Evolutionary conservation across 2,329 filamentous ascomycete species (phyloP), one percentile per base, ranked within the genome.

Genomic region (Colletotrichum melonis): DNA sequence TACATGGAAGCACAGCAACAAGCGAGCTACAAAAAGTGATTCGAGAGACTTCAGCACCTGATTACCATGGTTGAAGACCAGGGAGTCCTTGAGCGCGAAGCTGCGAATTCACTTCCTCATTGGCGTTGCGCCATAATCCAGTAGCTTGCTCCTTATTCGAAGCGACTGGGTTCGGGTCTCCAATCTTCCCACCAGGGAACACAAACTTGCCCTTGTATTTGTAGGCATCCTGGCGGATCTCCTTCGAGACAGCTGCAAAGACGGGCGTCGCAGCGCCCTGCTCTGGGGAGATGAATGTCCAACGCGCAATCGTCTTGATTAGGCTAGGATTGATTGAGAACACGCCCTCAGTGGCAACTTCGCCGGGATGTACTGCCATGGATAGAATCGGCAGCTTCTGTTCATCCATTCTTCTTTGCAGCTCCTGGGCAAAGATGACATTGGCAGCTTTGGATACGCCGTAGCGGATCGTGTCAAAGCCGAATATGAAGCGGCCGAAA

Each of bases 391-490:
- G 57, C 0, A 75, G 19, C 0, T 57, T 62, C n/a, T 66, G 32
- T 12, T 57, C 54, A 19, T 77, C 76, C 3, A 78, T 55, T 6
- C 42, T 26, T 3, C 46, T 46, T 42, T 78, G 76, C 5, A 78
- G 66, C 22, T 76, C 65, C 16, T 72, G 66, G 2, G 77, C 74
- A 9, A 76, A 76, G 4, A 76, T 22, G 26, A 64, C n/a, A n/a
- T 74, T 74, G 7, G 75, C 76, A 2, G 75, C 69, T 59, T 78
- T 78, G 60, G 77, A 71, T 4, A 78, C 58, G 74, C 58, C 75
- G 63, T 78, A 80, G 24, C 74, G 75, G 4, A 77, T 38, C 73
- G 77, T 76, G 57, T 79, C 76, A 16, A 73, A 69, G 14, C 55
- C 52, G 52, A 78, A 77, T 3, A 76, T 5, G 56, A 66, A 67